Evolutionary conservation across 2,329 filamentous ascomycete genomes (phyloP), one percentile per base, ranked within the genome.

Genomic region (Aureobasidium mangrovei): DNA sequence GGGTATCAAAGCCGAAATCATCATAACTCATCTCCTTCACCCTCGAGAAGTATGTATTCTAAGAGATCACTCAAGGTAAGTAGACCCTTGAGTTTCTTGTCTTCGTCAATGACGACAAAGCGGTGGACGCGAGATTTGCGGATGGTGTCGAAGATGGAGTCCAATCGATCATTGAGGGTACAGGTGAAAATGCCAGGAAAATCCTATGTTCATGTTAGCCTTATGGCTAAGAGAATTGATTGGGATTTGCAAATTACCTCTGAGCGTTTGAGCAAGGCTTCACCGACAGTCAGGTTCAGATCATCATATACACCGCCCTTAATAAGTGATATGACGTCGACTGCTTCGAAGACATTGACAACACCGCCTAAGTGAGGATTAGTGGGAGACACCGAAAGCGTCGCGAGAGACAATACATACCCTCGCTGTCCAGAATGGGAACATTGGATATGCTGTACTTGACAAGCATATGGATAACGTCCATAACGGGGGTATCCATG

Each of bases 161-260:
- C 91, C 47, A 98, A 79, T 54, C 91, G 84, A 70, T 98, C 93
- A 58, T 94, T 85, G 59, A 93, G 79, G 43, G 85, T 88, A 74
- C 93, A 98, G 0, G 91, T 97, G 71, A 96, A 97, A 60, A 98
- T 97, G 41, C 94, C 93, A 0, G 90, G 86, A 65, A 95, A 96
- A 62, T 96, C 91, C 78, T 84, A 58, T 4, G n/a, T n/a, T 12
- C 12, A 35, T 36, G 57, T 69, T 12, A 68, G 63, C 7, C 8
- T 27, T 27, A n/a, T 10, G 18, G 10, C 3, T 33, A 26, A 38
- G 18, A 1, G 32, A 24, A 33, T 28, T 4, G 24, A 42, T 7
- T 24, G 33, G 57, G 41, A 44, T 18, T 18, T 18, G 18, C 18
- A 4, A 69, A 74, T 60, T 72, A 84, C 81, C 51, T 94, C 87